These are phyloP conservation scores for Homolaphlyctis polyrhiza DNA, from an alignment of 371 early-diverging fungal species.

Conservation along the genomic window DNA sequence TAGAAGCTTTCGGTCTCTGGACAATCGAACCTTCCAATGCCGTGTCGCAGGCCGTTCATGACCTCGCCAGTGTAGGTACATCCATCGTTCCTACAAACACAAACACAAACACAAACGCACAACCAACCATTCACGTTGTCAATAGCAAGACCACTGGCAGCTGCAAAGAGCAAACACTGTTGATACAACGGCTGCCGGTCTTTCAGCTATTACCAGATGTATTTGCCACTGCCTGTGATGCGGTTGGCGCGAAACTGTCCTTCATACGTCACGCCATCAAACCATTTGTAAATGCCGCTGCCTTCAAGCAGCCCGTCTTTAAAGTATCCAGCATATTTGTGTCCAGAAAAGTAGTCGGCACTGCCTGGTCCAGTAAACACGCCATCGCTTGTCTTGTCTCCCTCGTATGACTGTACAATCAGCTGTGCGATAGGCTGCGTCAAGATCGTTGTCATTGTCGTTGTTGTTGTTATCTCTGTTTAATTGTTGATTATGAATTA, in stretches of 20 bases:
- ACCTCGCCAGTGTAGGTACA: constrained; percentile 34
- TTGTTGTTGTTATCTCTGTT: background rate
- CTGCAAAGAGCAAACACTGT: background rate
- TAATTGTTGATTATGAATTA: no score
- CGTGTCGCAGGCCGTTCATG: constrained; percentile 33
- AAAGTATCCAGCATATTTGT: constrained; percentile 26
- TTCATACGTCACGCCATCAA: constrained; percentile 24
- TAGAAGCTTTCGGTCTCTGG: constrained; percentile 11
- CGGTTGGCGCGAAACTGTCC: constrained; percentile 37
- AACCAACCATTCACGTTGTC: no score
- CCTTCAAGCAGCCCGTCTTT: constrained; percentile 32
- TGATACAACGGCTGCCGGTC: background rate
- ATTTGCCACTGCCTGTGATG: constrained; percentile 26
- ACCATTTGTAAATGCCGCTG: constrained; percentile 31
- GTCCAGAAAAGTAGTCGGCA: constrained; percentile 25
- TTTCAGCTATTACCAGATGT: constrained; percentile 22
- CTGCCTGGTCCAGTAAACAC: constrained; percentile 16
- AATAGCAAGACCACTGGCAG: no score
- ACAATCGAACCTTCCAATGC: constrained; percentile 26
- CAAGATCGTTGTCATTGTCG: background rate
- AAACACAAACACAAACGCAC: background rate
- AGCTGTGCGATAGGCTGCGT: background rate
- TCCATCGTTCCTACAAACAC: constrained; percentile 23
- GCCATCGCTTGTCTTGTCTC: constrained; percentile 2
- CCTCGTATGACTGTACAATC: constrained; percentile 5